Evolutionary conservation across 768 basidiomycete genomes (phyloP).

Genomic region (Hericium erinaceus): DNA sequence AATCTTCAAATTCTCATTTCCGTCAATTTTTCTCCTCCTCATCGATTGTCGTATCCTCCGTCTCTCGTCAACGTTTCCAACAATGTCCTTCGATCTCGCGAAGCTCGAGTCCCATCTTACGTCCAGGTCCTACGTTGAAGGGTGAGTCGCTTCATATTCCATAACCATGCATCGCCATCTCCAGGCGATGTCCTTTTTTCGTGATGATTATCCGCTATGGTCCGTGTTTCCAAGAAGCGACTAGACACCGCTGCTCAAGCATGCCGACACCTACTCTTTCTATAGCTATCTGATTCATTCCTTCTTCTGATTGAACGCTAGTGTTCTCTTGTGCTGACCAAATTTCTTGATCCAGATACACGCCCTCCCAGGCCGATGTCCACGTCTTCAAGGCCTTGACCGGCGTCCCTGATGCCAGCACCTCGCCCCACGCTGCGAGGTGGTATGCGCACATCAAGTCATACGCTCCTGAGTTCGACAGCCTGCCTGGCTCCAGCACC

Average conservation of each 20-base stretch:
- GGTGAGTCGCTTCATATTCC: slow-evolving; percentile 44
- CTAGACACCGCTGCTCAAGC: slow-evolving; percentile 78
- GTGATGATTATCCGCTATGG: slow-evolving; percentile 80
- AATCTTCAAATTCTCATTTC: neutral
- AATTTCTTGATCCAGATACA: slow-evolving; percentile 47
- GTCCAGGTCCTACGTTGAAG: slow-evolving; percentile 83
- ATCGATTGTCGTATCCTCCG: neutral
- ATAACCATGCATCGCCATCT: neutral
- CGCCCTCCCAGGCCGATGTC: slow-evolving; percentile 91
- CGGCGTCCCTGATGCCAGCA: slow-evolving; percentile 52
- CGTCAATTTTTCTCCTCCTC: neutral
- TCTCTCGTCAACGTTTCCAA: neutral
- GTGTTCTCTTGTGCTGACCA: neutral
- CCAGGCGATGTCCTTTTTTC: slow-evolving; percentile 14
- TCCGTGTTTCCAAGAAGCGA: slow-evolving; percentile 96
- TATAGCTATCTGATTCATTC: slow-evolving; percentile 60
- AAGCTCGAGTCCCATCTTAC: slow-evolving; percentile 84
- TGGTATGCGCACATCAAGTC: slow-evolving; percentile 96
- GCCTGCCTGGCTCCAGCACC: slow-evolving; percentile 78
- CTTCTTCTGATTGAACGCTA: neutral
- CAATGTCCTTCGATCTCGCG: slow-evolving; percentile 57
- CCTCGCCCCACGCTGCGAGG: slow-evolving; percentile 67
- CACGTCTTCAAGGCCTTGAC: slow-evolving; percentile 78
- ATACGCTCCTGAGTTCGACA: slow-evolving; percentile 65
- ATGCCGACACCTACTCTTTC: slow-evolving; percentile 60